Conservation (phyloP, 176 grass and related monocot species). For the Saccharum officinarum region DNA sequence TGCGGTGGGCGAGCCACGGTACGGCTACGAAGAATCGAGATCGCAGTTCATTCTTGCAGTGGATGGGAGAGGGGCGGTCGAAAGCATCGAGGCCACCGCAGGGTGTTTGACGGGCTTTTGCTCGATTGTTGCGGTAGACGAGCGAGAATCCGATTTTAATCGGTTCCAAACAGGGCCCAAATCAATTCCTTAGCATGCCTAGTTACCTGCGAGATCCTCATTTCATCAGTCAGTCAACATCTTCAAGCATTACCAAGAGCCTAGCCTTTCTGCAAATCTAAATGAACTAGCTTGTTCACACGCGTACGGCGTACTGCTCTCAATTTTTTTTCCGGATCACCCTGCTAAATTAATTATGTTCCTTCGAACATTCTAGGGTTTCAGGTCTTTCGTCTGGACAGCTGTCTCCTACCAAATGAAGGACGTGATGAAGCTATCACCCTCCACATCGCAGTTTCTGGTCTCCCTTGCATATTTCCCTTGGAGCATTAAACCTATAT, state of each 20-base stretch:
- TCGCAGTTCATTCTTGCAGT: no score
- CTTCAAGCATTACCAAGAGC: background rate
- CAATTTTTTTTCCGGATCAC: background rate
- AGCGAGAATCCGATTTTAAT: no score
- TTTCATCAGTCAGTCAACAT: background rate
- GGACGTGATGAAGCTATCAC: constrained; percentile 72
- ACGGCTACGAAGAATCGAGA: no score
- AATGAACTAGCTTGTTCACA: background rate
- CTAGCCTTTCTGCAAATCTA: background rate
- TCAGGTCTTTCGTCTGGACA: constrained; percentile 83
- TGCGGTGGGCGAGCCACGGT: no score
- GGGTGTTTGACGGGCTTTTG: no score
- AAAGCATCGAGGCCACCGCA: no score
- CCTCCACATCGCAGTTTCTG: constrained; percentile 66
- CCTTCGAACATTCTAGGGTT: constrained; percentile 48
- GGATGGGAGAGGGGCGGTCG: no score
- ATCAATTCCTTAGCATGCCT: background rate
- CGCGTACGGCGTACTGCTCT: background rate
- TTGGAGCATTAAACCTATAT: constrained; percentile 82
- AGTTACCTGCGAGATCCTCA: background rate
- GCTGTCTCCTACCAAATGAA: constrained; percentile 87
- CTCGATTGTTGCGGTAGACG: no score
- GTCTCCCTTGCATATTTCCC: constrained; percentile 72
- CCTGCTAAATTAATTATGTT: background rate
- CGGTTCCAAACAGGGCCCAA: background rate